Base-by-base conservation (phyloP, 1,284 basidiomycete species). In the Apiotrichum mycotoxinovorans region DNA sequence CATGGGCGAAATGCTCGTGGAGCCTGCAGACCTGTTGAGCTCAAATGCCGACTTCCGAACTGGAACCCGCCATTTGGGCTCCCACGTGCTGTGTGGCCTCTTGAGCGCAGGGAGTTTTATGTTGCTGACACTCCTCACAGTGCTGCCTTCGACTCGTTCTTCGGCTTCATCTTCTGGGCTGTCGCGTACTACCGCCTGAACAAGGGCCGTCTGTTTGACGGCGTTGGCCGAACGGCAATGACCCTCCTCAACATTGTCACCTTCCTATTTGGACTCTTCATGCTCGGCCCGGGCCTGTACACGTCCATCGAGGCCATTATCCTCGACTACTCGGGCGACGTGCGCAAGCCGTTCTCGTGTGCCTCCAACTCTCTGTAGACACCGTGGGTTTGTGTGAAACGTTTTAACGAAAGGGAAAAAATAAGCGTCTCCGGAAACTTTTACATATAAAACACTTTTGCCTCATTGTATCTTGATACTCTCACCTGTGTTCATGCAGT, bases 211-310 rank as follows among this genome's bases (percentile, higher is more conserved):
- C 54, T 76, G 1, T 79, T 70, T 57, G 52, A 57, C 2, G 57
- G 64, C 7, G 63, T 66, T 40, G 34, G 60, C 15, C 58, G 69
- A 34, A 71, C 66, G 33, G 41, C 57, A 20, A 56, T 71, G 50
- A 66, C 66, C 10, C 26, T 75, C 12, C 17, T 79, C 56, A 78
- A 79, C 58, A 63, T 77, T 50, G 60, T 80, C 52, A 74, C 81
- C 54, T 63, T 79, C 45, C 45, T 64, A 38, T 64, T 74, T 11
- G 75, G 75, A 8, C 56, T 80, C 17, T 78, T 80, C 65, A 73
- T 81, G 64, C 72, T 81, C 23, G 79, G 77, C 2, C 79, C 79
- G 0, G 80, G 80, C 0, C 71, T 79, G 1, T 81, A 80, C 60
- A 74, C 79, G n/a, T 67, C 73, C 15, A 68, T 81, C 8, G 67